Evolutionary conservation across 345 rosid species (phyloP), one percentile per base, ranked within the genome.

Genomic region (Clausena lansium): DNA sequence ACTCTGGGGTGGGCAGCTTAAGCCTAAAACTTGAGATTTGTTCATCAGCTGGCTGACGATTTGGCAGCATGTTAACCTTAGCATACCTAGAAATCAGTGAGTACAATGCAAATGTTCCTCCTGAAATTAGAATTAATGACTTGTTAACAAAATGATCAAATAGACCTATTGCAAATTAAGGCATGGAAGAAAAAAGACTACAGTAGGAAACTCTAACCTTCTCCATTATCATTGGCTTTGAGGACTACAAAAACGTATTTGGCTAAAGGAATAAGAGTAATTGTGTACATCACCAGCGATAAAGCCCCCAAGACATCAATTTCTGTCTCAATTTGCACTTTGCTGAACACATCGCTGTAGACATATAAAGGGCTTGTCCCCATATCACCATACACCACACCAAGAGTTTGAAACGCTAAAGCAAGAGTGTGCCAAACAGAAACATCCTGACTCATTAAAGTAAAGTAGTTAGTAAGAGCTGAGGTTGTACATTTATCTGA

Each of bases 341-440:
- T 92, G 87, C 97, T 94, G 85, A 96, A 96, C 64, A 96, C 99
- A 83, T 94, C 99, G 72, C 83, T 67, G 81, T 92, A 96, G 54
- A 96, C 99, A 83, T 96, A 96, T 67, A 96, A 88, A 73, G 99
- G 99, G 81, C 97, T 92, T 55, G 99, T 92, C 52, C 99, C 98
- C 97, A 96, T 82, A 82, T 96, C 99, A 63, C 99, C 99, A 80
- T 96, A 96, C 27, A 96, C 99, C 64, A 96, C 95, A 75, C 99
- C 99, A 28, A 96, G 93, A 20, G 99, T 96, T 84, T 96, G 99
- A 87, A 96, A 96, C 67, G 99, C 99, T 78, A 93, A 80, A 24
- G 89, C 91, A 81, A 96, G 71, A 50, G 92, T 90, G 60, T 57
- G 54, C 93, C 93, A 89, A 77, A 85, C 77, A n/a, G 97, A 85